Percentiles rank a stretch among this genome's conserved stretches.
Conservation (phyloP, 2,329 filamentous ascomycete species). For the Cladosporium sp. region DNA sequence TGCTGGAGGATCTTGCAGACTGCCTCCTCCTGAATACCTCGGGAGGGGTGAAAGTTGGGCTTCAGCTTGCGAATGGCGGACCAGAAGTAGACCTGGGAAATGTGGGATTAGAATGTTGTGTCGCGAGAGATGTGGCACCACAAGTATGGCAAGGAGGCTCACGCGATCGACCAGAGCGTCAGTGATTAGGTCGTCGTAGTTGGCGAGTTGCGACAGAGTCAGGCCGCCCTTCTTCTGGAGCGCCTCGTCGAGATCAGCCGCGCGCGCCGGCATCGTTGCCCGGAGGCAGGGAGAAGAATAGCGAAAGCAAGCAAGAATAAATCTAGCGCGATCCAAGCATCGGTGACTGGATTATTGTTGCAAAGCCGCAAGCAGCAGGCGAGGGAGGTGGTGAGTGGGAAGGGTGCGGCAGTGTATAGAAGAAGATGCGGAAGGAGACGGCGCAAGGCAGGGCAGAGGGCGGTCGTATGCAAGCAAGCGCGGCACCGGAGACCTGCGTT, state of each 20-base stretch:
- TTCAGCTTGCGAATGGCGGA: constrained; percentile 93
- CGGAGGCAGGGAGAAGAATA: background rate
- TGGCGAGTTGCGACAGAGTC: constrained; percentile 81
- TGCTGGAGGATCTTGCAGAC: constrained; percentile 61
- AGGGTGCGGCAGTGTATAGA: background rate
- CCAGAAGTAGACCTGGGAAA: constrained; percentile 84
- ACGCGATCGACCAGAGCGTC: constrained; percentile 95
- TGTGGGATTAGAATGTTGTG: constrained; percentile 19
- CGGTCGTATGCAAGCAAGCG: background rate
- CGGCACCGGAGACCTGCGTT: background rate
- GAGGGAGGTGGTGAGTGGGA: background rate
- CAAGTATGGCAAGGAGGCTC: constrained; percentile 43
- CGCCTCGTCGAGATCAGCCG: constrained; percentile 44
- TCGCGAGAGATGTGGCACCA: background rate
- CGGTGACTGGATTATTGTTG: background rate
- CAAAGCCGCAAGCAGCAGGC: constrained; percentile 5
- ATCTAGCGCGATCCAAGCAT: background rate
- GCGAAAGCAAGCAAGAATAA: background rate
- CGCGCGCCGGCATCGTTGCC: constrained; percentile 18
- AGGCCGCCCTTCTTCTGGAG: constrained; percentile 67
- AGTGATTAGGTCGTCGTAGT: constrained; percentile 93
- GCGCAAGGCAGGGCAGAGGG: background rate
- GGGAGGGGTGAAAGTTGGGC: constrained; percentile 78
- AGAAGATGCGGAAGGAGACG: background rate
- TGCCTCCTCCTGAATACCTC: constrained; percentile 70